Evolutionary conservation across 768 basidiomycete genomes (phyloP).

Genomic region (Pholiota microspora): DNA sequence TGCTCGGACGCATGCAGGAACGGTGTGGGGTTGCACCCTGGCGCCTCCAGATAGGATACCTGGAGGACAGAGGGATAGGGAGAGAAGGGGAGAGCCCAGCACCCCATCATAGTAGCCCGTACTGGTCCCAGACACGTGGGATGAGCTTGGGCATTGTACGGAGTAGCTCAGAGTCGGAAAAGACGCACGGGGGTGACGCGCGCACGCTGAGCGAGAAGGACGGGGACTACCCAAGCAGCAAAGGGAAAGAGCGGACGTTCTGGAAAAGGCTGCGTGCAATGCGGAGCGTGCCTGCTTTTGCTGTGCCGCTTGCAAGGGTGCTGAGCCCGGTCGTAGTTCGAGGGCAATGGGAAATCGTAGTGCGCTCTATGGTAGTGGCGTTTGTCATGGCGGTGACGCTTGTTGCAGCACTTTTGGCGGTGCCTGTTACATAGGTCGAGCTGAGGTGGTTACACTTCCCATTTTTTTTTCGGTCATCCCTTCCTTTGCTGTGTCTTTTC

Average conservation of each 20-base stretch:
- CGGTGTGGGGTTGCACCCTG: constrained; percentile 40
- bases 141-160: background rate
- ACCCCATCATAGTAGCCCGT: constrained; percentile 21
- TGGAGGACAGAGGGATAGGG: constrained; percentile 14
- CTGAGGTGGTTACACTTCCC: too few species aligned
- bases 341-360: constrained; percentile 86
- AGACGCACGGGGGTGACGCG: background rate
- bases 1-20: constrained; percentile 42
- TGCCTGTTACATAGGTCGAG: background rate
- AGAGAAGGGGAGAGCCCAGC: background rate
- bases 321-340: constrained; percentile 68
- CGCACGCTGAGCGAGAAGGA: background rate
- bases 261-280: constrained; percentile 40
- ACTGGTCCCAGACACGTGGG: constrained; percentile 10
- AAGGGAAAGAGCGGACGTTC: background rate
- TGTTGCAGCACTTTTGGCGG: background rate
- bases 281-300: constrained; percentile 66
- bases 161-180: constrained; percentile 5
- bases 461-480: background rate
- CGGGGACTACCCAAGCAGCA: background rate
- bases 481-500: background rate
- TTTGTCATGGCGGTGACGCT: background rate
- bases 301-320: constrained; percentile 64
- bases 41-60: constrained; percentile 29
- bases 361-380: constrained; percentile 29